Evolutionary conservation across 768 basidiomycete species (phyloP).

Genomic region (Cyclocybe cylindracea): DNA sequence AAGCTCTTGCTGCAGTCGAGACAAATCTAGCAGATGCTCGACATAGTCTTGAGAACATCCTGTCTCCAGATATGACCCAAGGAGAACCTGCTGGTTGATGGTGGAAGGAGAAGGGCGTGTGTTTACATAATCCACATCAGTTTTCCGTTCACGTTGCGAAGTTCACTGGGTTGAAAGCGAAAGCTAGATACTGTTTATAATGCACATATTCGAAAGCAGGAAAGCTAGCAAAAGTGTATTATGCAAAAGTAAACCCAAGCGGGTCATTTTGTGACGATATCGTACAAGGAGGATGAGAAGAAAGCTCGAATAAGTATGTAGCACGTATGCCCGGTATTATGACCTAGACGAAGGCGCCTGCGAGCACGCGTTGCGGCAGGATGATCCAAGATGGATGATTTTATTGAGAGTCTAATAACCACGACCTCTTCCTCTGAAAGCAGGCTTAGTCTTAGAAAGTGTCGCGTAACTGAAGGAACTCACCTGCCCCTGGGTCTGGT

Average conservation of each 20-base stretch:
- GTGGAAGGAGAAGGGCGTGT: neutral
- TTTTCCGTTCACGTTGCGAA: conserved; percentile 13
- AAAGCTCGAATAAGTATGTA: conserved; percentile 2
- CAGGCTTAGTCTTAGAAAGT: neutral
- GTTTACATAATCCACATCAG: neutral
- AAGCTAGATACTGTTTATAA: neutral
- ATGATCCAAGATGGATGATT: neutral
- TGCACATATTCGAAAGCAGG: neutral
- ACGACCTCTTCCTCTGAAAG: conserved; percentile 56
- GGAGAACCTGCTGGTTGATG: conserved; percentile 31
- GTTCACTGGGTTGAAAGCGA: neutral
- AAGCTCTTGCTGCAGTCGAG: conserved; percentile 40
- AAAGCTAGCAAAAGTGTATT: conserved; percentile 11
- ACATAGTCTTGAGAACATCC: conserved; percentile 23
- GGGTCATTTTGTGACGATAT: conserved; percentile 17
- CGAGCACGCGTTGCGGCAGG: neutral
- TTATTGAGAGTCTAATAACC: conserved; percentile 49
- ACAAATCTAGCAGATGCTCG: conserved; percentile 39
- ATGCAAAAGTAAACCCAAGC: conserved; percentile 14
- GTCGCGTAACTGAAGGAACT: conserved; percentile 19
- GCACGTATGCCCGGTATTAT: neutral
- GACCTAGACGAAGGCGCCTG: neutral
- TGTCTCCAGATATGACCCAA: no score
- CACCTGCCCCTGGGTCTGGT: conserved; percentile 74
- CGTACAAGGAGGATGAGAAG: conserved; percentile 16